These are phyloP conservation scores for Alliaria petiolata DNA, from an alignment of 345 rosid species.

Conservation along the genomic window DNA sequence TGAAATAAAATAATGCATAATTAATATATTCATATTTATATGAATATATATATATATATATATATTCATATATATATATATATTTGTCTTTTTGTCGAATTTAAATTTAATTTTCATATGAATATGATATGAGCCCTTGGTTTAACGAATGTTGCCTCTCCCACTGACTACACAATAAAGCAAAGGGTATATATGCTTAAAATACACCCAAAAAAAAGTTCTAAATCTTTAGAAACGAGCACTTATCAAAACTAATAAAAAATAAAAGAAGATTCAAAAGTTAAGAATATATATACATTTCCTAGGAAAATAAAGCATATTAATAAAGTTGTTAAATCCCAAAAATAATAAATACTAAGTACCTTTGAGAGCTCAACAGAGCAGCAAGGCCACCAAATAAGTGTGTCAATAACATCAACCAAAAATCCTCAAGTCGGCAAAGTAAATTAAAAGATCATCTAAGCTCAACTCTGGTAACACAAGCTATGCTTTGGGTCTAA, in stretches of 20 bases:
- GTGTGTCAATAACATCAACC: slow-evolving; percentile 18
- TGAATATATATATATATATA: no score
- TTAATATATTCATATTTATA: no score
- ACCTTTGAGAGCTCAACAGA: slow-evolving; percentile 1
- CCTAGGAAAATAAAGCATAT: not conserved
- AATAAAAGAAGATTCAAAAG: not conserved
- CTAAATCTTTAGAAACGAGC: not conserved
- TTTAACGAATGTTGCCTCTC: slow-evolving; percentile 18
- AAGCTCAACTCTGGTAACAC: no score
- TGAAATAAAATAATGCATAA: not conserved
- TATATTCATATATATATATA: no score
- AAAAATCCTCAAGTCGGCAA: slow-evolving; percentile 3
- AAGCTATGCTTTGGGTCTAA: no score
- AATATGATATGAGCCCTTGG: slow-evolving; percentile 2
- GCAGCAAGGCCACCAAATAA: slow-evolving; percentile 1
- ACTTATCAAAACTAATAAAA: not conserved
- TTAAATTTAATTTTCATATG: not conserved
- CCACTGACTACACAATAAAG: slow-evolving; percentile 14
- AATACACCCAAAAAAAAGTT: not conserved
- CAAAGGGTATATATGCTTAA: slow-evolving; percentile 16
- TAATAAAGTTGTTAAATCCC: not conserved
- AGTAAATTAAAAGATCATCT: slow-evolving; percentile 9
- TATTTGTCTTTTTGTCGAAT: no score
- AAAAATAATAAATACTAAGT: no score
- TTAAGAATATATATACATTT: not conserved